A percentile compares a stretch with the other conserved stretches of the same genome.
These are phyloP conservation scores for Candida buenavistaensis DNA, from an alignment of 1,139 yeast species.

Conservation along the genomic window DNA sequence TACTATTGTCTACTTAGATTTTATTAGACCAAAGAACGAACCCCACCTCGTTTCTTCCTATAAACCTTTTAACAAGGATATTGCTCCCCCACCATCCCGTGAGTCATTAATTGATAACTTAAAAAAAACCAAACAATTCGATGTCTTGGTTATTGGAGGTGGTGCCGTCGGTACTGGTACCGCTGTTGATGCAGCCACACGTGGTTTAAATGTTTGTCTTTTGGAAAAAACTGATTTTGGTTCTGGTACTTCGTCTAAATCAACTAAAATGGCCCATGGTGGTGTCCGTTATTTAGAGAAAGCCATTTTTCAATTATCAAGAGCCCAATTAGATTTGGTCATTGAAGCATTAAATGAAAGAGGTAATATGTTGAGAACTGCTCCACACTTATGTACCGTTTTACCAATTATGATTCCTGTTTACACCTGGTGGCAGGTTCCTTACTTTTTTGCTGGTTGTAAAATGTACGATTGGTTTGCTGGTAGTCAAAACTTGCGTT, in stretches of 20 bases:
- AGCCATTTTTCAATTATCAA: conserved; percentile 88
- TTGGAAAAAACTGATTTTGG: conserved; percentile 90
- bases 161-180: conserved; percentile 97
- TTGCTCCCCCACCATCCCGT: conserved; percentile 40
- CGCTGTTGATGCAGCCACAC: conserved; percentile 87
- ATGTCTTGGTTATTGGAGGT: conserved; percentile 85
- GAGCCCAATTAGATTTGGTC: conserved; percentile 88
- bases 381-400: conserved; percentile 86
- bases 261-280: conserved; percentile 98
- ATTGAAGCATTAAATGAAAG: conserved; percentile 94
- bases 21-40: conserved; percentile 38
- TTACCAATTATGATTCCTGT: conserved; percentile 95
- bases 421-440: conserved; percentile 94
- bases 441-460: conserved; percentile 90
- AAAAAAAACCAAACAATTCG: conserved; percentile 55
- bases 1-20: conserved; percentile 43
- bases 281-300: conserved; percentile 95
- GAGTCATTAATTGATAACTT: conserved; percentile 33
- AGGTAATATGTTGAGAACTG: conserved; percentile 84
- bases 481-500: conserved; percentile 80
- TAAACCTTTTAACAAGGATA: conserved; percentile 37
- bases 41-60: conserved; percentile 31
- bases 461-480: conserved; percentile 93
- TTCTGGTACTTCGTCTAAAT: conserved; percentile 87
- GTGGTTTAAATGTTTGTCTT: conserved; percentile 87